Conservation (phyloP, 192 early-diverging fungal species). For the Linnemannia exigua region DNA sequence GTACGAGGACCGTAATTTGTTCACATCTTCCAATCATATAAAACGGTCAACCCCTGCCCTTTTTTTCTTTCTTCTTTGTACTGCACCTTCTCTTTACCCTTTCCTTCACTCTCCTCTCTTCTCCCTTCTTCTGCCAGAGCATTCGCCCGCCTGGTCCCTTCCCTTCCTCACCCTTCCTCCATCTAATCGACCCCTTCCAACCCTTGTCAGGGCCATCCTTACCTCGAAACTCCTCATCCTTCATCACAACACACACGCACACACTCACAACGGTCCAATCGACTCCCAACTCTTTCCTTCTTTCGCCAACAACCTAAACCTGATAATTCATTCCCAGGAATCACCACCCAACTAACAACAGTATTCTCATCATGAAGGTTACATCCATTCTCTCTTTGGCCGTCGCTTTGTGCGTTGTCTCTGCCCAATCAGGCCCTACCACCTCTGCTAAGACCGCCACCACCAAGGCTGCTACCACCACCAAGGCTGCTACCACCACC, state of each 20-base stretch:
- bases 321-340: neutral
- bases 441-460: neutral
- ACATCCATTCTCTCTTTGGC: constrained; percentile 48
- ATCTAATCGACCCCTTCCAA: constrained; percentile 35
- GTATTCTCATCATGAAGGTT: constrained; percentile 54
- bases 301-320: neutral
- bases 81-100: constrained; percentile 17
- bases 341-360: neutral
- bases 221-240: neutral
- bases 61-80: constrained; percentile 5
- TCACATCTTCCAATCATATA: neutral
- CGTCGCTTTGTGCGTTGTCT: constrained; percentile 38
- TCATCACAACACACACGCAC: neutral
- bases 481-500: constrained; percentile 20
- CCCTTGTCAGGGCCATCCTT: constrained; percentile 48
- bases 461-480: constrained; percentile 9
- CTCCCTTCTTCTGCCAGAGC: constrained; percentile 12
- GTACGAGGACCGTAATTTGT: neutral
- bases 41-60: neutral
- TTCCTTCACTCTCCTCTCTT: constrained; percentile 3
- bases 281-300: neutral
- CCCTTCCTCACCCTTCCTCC: constrained; percentile 2
- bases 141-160: constrained; percentile 16
- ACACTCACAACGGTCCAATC: neutral
- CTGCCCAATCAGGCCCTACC: constrained; percentile 26